Base-by-base conservation (phyloP, 2,329 filamentous ascomycete genomes). In the Colletotrichum eleusines region DNA sequence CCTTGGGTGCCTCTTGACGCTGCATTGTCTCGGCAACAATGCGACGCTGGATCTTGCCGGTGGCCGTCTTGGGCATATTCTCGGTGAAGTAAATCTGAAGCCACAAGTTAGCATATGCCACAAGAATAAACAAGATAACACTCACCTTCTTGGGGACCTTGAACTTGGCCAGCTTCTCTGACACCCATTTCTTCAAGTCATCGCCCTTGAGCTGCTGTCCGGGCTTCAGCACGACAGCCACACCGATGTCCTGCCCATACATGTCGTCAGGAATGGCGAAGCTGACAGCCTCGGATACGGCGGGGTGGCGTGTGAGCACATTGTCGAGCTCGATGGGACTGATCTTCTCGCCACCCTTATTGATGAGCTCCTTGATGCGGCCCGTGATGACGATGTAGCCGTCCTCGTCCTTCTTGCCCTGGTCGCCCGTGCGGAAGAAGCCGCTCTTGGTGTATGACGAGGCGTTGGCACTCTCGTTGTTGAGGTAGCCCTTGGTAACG, bases 311-410 rank as follows among this genome's bases (percentile, higher is more conserved):
- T n/a, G 91, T 86, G 35, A 97, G 84, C 16, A 92, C 89, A 75
- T 97, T 97, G 84, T 97, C 94, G 42, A 97, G 85, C 82, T 97
- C 94, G 66, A 96, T 95, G 1, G 94, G 94, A 74, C 90, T 93
- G 78, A 97, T 96, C 84, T 96, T 96, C 84, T 97, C 94, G 71
- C 94, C 94, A 66, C 92, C 93, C 82, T 95, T 95, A 82, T 94
- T 94, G 85, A 97, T 97, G 63, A 97, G 85, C 82, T 97, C 94
- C 86, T 97, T 97, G 83, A 97, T 97, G 63, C 94, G 87, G n/a
- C 94, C 94, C 0, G 94, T 97, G 81, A 97, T 95, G 77, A 93
- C 87, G 14, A 97, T 84, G 78, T 96, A 97, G 71, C 93, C 93
- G 75, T 96, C 92, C 69, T 89, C 83, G 76, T 97, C 94, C 78